Evolutionary conservation across 805 yeast genomes (phyloP).

Genomic region (Tetrapisispora taiwanensis): DNA sequence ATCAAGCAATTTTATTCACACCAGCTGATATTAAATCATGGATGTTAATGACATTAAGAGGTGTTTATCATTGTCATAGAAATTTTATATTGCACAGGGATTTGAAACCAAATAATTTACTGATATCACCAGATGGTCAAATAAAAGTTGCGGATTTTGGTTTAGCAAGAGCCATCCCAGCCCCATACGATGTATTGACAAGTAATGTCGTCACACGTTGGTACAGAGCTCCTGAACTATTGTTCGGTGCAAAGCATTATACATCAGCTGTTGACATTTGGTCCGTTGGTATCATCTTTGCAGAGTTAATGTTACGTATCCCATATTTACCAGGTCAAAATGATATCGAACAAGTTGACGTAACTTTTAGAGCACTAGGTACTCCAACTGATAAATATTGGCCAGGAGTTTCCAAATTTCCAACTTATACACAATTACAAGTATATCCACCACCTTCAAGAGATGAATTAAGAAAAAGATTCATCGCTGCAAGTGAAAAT

Average conservation of each 20-base stretch:
- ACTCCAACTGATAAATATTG: slow-evolving; percentile 88
- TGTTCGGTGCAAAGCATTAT: slow-evolving; percentile 82
- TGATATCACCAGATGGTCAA: slow-evolving; percentile 78
- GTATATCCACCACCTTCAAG: slow-evolving; percentile 78
- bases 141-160: slow-evolving; percentile 88
- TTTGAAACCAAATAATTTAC: slow-evolving; percentile 82
- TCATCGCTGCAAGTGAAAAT: slow-evolving; percentile 80
- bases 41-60: slow-evolving; percentile 89
- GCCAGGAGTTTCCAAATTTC: slow-evolving; percentile 80
- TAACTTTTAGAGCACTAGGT: slow-evolving; percentile 92
- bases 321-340: slow-evolving; percentile 92
- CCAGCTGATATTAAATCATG: slow-evolving; percentile 87
- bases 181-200: slow-evolving; percentile 67
- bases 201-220: slow-evolving; percentile 95
- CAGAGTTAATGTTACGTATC: slow-evolving; percentile 87
- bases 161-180: slow-evolving; percentile 73
- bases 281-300: slow-evolving; percentile 95
- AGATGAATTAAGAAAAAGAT: slow-evolving; percentile 68
- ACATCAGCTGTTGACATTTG: slow-evolving; percentile 86
- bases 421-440: slow-evolving; percentile 61
- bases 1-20: slow-evolving; percentile 61
- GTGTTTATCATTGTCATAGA: slow-evolving; percentile 91
- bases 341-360: slow-evolving; percentile 80
- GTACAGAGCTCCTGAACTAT: slow-evolving; percentile 93
- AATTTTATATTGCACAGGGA: slow-evolving; percentile 86